Evolutionary conservation across 768 basidiomycete species (phyloP), one percentile per base, ranked within the genome.

Genomic region (Suillus plorans): DNA sequence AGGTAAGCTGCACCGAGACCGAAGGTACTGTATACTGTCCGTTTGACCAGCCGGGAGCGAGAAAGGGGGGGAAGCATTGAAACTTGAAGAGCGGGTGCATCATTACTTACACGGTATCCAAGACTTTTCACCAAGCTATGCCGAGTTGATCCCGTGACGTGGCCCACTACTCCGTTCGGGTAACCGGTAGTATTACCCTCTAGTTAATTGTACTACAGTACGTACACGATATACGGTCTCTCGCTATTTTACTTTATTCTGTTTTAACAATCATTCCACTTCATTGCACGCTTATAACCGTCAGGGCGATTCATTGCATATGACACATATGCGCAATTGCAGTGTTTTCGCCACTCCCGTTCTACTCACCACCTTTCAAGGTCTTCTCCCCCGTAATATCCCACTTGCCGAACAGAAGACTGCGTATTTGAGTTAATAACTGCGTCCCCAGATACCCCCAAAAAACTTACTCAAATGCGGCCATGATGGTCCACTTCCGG

Each of bases 401-500:
- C 84, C 84, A 84, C 70, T 81, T 84, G 20, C 85, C 84, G 68
- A 85, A 80, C 49, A 84, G 63, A 50, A 74, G 63, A 61, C 73
- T 71, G 66, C 42, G 13, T 53, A 20, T 52, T n/a, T 63, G 56
- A 52, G n/a, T 34, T 41, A 45, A 56, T 34, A 9, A 4, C 31
- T 31, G 25, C 39, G 31, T 39, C 14, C 10, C 20, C 34, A 22
- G 44, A 52, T 49, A 60, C 14, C 49, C 36, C 53, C 61, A 64
- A 52, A n/a, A 68, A 44, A 86, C 90, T 63, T 70, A 94, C 92
- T 95, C 93, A 70, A 97, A 97, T 13, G 86, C 76, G 16, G 95
- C 93, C 89, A 96, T 94, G 70, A 89, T 97, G 0, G 95, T 95
- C 96, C 95, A 97, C 75, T 95, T 96, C 64, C 97, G 86, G 80